Evolutionary conservation across 2,329 filamentous ascomycete genomes (phyloP), one percentile per base, ranked within the genome.

Genomic region (Cercospora sp.): DNA sequence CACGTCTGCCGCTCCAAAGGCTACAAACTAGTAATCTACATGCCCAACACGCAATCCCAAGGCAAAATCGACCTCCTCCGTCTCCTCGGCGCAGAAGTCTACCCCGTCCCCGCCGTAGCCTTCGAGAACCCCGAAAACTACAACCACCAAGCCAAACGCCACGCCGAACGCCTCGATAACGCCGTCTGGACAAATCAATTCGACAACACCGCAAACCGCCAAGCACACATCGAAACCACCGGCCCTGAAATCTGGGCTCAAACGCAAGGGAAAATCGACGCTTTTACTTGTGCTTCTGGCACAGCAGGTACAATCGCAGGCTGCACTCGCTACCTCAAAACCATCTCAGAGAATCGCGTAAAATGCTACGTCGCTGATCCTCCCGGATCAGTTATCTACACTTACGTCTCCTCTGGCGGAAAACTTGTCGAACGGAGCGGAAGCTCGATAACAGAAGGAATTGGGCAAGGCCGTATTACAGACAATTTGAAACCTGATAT

Each of bases 151-250:
- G 95, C 95, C 4, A 87, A 87, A 68, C 85, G 94, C 51, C 94
- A 98, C 81, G 95, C 95, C n/a, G 93, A 95, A 79, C 80, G 85
- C 2, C 82, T 96, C 60, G 90, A 92, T 16, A 95, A 95, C 75
- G 93, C 94, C 8, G 94, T 98, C 13, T 99, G 95, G 95, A 99
- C 95, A 55, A 96, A 99, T 81, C 95, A 99, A 82, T 99, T 99
- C 82, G 95, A 99, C 80, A 99, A 99, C 83, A 89, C 86, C 63
- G 95, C 95, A 63, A 99, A 99, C 81, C 87, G 95, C 63, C 89
- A 91, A 76, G 95, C 95, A 59, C 95, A 99, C 79, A 90, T 98
- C 74, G 94, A 97, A 84, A 98, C 94, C 1, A 99, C 95, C 0
- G 95, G 95, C 0, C 95, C 95, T 0, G 95, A 99, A 82, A 97